Percentiles rank a stretch among this genome's conserved stretches.
Evolutionary conservation across 306 rosid genomes (phyloP).

Genomic region (Cicer cuneatum): DNA sequence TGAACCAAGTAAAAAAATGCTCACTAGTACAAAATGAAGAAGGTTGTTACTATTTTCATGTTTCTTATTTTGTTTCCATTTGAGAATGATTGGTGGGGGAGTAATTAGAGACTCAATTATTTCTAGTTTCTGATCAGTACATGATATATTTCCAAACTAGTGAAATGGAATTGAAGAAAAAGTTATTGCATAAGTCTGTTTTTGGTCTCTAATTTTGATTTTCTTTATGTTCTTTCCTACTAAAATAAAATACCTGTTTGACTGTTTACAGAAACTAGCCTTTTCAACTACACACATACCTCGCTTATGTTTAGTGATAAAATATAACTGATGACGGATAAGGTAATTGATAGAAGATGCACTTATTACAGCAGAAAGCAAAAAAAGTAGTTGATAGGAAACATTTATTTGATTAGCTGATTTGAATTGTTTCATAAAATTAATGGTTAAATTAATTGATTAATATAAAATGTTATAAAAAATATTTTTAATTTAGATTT

Average conservation of each 20-base stretch:
- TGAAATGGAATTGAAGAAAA: slow-evolving; percentile 1
- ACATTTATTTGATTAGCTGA: no score
- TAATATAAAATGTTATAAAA: no score
- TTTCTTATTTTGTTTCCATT: background rate
- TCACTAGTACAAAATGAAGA: no score
- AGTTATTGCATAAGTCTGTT: background rate
- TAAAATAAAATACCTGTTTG: background rate
- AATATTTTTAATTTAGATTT: no score
- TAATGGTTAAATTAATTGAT: no score
- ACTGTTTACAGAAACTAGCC: background rate
- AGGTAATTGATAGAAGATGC: no score
- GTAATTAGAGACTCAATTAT: background rate
- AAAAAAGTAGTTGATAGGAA: no score
- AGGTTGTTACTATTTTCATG: background rate
- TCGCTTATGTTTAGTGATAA: no score
- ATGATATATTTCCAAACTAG: background rate
- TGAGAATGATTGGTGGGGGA: no score
- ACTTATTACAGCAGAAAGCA: no score
- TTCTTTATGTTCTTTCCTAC: background rate
- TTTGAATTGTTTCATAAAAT: no score
- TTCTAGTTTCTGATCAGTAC: background rate
- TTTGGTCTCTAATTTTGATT: background rate
- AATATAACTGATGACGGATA: no score
- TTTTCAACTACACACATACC: background rate
- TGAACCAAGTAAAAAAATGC: background rate